A percentile compares a stretch with the other conserved stretches of the same genome.
Evolutionary conservation across 352 stramenopile genomes (phyloP).

Genomic region (Globisporangium irregulare): DNA sequence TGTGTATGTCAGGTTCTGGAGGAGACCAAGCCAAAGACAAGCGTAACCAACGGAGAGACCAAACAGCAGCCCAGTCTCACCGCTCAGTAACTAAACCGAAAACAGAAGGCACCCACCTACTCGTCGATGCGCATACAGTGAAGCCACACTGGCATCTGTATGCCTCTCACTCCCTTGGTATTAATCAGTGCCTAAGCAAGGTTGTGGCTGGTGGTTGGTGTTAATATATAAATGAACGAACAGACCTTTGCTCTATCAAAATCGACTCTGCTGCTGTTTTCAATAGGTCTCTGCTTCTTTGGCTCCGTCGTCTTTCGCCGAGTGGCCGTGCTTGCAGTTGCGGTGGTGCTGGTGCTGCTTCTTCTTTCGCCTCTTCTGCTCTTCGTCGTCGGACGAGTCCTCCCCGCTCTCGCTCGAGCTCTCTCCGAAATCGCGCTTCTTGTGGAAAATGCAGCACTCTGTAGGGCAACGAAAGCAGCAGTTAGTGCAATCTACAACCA

Average conservation of each 20-base stretch:
- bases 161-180: not conserved
- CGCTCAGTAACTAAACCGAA: not conserved
- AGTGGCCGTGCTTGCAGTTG: slow-evolving; percentile 14
- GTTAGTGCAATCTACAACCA: not conserved
- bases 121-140: not conserved
- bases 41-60: not conserved
- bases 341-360: slow-evolving; percentile 22
- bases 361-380: slow-evolving; percentile 12
- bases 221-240: slow-evolving; percentile 11
- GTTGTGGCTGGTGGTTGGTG: not conserved
- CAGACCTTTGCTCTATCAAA: not conserved
- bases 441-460: slow-evolving; percentile 95
- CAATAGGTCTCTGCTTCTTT: not conserved
- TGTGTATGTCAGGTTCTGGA: slow-evolving; percentile 23
- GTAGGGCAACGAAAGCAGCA: not conserved
- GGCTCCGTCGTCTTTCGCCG: not conserved
- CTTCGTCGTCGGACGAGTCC: slow-evolving; percentile 60
- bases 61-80: not conserved
- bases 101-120: not conserved
- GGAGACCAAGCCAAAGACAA: slow-evolving; percentile 26
- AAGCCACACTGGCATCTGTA: not conserved
- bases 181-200: not conserved
- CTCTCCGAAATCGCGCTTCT: slow-evolving; percentile 88
- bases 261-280: not conserved
- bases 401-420: slow-evolving; percentile 90